Evolutionary conservation across 371 early-diverging fungal species (phyloP).

Genomic region (Mortierella sp.): DNA sequence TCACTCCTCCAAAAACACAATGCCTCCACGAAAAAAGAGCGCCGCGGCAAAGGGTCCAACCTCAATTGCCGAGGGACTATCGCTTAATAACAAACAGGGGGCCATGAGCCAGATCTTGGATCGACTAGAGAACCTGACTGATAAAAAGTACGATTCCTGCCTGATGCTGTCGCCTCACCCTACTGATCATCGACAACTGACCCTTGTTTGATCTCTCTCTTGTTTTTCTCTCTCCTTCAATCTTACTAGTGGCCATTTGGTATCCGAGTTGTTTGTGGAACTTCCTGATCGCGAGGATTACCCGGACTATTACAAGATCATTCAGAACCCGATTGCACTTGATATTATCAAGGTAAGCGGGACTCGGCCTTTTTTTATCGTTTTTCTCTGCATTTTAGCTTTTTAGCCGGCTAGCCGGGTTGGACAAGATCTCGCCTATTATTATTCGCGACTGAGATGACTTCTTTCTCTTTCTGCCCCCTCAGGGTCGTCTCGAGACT

Average conservation of each 20-base stretch:
- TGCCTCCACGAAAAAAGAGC: constrained; percentile 6
- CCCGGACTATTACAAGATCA: constrained; percentile 91
- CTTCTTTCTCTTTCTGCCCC: background rate
- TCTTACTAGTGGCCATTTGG: constrained; percentile 63
- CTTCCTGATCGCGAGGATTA: constrained; percentile 83
- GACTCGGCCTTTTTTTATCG: background rate
- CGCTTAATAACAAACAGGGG: constrained; percentile 3
- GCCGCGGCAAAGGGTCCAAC: constrained; percentile 3
- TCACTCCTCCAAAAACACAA: background rate
- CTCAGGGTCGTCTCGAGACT: constrained; percentile 59
- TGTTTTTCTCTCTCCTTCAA: background rate
- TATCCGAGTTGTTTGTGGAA: constrained; percentile 81
- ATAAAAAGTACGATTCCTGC: constrained; percentile 14
- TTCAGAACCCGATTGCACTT: constrained; percentile 66
- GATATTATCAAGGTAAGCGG: constrained; percentile 8
- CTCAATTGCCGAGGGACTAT: constrained; percentile 13
- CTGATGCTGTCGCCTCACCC: background rate
- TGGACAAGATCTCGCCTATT: too few species aligned
- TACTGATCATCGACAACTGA: background rate
- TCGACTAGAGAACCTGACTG: constrained; percentile 14
- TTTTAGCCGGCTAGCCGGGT: too few species aligned
- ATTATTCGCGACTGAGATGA: background rate
- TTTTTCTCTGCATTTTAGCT: background rate
- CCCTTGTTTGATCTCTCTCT: background rate
- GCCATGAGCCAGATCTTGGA: constrained; percentile 21